Percentiles rank a stretch among this genome's conserved stretches.
phyloP scores from a whole-genome alignment of 1,284 basidiomycete genomes.

The Neonothopanus nambi region DNA sequence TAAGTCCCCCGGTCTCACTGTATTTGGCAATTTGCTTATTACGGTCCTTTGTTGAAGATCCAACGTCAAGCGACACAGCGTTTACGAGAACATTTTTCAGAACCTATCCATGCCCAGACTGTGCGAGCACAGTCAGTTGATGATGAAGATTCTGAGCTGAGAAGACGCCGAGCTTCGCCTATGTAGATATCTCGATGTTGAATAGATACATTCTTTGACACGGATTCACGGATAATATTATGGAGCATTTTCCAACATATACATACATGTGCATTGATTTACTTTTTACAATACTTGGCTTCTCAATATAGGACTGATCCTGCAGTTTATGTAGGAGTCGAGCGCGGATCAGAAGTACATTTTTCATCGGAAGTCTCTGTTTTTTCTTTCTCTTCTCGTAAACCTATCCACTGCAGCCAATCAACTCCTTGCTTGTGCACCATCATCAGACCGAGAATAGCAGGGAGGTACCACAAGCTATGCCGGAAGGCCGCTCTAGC shows the following conservation, averaged over 20 bases:
- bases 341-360: no score
- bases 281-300: no score
- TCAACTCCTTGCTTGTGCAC: slow-evolving; percentile 83
- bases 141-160: slow-evolving; percentile 13
- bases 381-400: slow-evolving; percentile 26
- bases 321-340: no score
- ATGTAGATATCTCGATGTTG: no score
- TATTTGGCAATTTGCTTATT: slow-evolving; percentile 7
- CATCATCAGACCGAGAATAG: slow-evolving; percentile 92
- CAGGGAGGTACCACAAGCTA: slow-evolving; percentile 90
- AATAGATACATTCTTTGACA: no score
- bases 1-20: slow-evolving; percentile 31
- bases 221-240: no score
- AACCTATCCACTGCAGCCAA: slow-evolving; percentile 62
- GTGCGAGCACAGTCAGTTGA: slow-evolving; percentile 9
- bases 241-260: no score
- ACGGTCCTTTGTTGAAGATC: slow-evolving; percentile 52
- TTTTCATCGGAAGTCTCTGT: background rate
- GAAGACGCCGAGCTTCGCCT: slow-evolving; percentile 7
- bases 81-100: slow-evolving; percentile 77
- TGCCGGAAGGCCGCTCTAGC: slow-evolving; percentile 83
- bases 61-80: slow-evolving; percentile 70
- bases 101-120: slow-evolving; percentile 44
- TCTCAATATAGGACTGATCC: no score
- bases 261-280: no score